These are phyloP conservation scores for Nepenthes mirabilis DNA, from an alignment of 148 eudicot genomes.

Conservation along the genomic window DNA sequence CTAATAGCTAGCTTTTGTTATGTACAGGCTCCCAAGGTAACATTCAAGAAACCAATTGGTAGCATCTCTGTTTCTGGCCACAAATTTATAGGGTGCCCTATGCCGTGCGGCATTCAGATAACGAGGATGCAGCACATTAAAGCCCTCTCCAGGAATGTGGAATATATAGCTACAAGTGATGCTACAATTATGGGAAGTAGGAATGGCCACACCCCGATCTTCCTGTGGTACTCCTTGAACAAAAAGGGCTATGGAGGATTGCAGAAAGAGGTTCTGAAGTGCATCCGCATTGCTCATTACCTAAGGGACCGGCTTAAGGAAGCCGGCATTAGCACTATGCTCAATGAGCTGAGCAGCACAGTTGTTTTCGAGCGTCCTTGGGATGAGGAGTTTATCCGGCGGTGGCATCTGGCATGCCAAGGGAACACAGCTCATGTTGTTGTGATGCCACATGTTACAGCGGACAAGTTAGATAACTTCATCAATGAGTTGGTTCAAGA, in stretches of 20 bases:
- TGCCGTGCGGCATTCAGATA: constrained; percentile 88
- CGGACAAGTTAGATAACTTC: too few species aligned
- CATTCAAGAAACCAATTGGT: constrained; percentile 84
- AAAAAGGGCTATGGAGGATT: too few species aligned
- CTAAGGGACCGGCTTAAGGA: too few species aligned
- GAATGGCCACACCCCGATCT: constrained; percentile 79
- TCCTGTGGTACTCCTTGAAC: constrained; percentile 58
- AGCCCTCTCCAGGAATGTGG: constrained; percentile 63
- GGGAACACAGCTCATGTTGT: constrained; percentile 6
- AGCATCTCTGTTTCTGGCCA: constrained; percentile 90
- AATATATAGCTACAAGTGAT: constrained; percentile 71
- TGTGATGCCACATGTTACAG: too few species aligned
- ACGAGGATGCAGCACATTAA: constrained; percentile 72
- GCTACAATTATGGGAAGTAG: constrained; percentile 91
- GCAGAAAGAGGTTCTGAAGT: too few species aligned
- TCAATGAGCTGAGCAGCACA: too few species aligned
- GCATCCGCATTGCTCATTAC: too few species aligned
- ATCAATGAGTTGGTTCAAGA: too few species aligned
- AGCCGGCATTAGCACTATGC: too few species aligned
- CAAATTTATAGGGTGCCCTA: constrained; percentile 89
- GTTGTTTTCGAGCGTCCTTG: constrained; percentile 3
- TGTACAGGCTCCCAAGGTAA: constrained; percentile 75
- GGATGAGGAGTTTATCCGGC: too few species aligned
- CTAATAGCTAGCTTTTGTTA: too few species aligned
- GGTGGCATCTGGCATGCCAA: too few species aligned